phyloP scores from a whole-genome alignment of 2,329 filamentous ascomycete species.

The Chaetomium sp. region DNA sequence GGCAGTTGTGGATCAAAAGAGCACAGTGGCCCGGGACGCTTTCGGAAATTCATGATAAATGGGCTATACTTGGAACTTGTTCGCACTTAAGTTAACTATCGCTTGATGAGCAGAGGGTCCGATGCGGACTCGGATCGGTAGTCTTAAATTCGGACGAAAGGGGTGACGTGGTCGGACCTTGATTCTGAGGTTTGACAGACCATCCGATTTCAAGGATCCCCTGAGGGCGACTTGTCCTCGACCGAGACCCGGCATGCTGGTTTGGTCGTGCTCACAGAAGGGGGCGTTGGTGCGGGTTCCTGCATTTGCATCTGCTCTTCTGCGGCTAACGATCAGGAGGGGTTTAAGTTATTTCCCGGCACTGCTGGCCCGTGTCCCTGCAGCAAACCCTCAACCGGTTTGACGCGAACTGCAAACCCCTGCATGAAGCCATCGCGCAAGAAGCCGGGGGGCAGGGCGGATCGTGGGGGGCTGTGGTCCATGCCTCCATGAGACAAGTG shows the following conservation, averaged over 20 bases:
- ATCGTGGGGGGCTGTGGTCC: neutral
- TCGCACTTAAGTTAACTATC: no score
- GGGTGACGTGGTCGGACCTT: neutral
- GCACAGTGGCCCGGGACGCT: no score
- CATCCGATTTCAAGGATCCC: no score
- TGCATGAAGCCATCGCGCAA: slow-evolving; percentile 3
- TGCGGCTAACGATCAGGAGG: neutral
- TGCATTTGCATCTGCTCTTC: neutral
- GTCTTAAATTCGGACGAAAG: neutral
- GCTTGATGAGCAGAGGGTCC: neutral
- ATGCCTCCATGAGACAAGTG: neutral
- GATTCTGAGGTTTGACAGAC: neutral
- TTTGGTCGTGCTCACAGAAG: no score
- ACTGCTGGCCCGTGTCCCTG: neutral
- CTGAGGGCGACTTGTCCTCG: no score
- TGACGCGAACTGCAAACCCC: neutral
- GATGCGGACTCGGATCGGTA: neutral
- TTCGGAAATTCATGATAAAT: no score
- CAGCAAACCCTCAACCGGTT: neutral
- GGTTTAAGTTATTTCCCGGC: neutral
- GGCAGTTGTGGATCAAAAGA: slow-evolving; percentile 1
- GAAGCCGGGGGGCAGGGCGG: no score
- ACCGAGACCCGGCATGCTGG: no score
- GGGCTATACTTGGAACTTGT: no score
- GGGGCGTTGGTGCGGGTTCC: neutral